Conservation (phyloP, 768 basidiomycete species). For the Amanita rimosa region DNA sequence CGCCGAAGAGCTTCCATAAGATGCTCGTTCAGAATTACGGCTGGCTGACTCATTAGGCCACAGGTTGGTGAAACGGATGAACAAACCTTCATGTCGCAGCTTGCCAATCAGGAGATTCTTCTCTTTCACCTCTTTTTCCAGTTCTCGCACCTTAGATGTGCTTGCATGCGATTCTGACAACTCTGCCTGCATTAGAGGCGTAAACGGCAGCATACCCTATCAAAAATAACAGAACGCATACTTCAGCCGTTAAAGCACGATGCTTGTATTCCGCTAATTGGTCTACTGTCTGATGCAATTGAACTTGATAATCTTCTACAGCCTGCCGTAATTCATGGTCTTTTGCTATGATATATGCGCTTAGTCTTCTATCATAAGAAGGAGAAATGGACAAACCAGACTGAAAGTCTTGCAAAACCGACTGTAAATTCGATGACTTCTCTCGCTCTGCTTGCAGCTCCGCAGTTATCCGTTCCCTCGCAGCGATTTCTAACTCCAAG, state of each 20-base stretch:
- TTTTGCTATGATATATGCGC: conserved; percentile 44
- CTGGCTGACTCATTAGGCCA: conserved; percentile 26
- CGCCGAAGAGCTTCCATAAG: conserved; percentile 96
- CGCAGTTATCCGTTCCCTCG: conserved; percentile 38
- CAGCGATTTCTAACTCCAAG: conserved; percentile 53
- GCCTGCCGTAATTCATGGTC: conserved; percentile 85
- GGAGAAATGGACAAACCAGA: conserved; percentile 28
- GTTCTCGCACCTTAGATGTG: conserved; percentile 50
- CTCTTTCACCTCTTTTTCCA: conserved; percentile 91
- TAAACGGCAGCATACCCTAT: background rate
- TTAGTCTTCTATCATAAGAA: background rate
- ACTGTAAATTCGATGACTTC: conserved; percentile 76
- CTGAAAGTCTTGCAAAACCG: conserved; percentile 94
- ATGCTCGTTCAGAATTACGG: conserved; percentile 95
- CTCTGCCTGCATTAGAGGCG: conserved; percentile 38
- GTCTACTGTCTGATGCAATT: conserved; percentile 55
- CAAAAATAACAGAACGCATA: conserved; percentile 17
- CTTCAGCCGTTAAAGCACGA: conserved; percentile 82
- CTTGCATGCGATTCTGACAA: conserved; percentile 65
- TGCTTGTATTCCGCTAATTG: conserved; percentile 87
- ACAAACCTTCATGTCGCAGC: conserved; percentile 83
- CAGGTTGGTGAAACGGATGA: background rate
- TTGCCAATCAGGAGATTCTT: conserved; percentile 94
- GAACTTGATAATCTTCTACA: conserved; percentile 71
- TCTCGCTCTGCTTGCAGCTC: conserved; percentile 61